Conservation (phyloP, 345 rosid species). For the Streptanthus diversifolius region DNA sequence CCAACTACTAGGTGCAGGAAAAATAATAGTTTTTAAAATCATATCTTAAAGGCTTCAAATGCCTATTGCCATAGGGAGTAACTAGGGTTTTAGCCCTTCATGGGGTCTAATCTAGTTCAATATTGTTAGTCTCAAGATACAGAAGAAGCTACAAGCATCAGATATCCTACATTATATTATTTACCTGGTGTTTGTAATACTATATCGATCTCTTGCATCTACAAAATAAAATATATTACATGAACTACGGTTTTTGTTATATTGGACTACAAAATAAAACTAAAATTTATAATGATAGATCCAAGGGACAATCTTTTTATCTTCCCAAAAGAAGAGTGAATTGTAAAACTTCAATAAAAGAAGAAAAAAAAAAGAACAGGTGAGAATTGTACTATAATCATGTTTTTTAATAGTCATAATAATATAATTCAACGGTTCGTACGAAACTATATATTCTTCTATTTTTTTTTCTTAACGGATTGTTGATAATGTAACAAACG, state of each 20-base stretch:
- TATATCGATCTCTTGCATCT: neutral
- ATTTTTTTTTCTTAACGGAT: neutral
- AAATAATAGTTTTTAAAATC: neutral
- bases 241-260: conserved; percentile 11
- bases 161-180: neutral
- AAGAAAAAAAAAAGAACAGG: too few relatives aligned
- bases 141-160: conserved; percentile 21
- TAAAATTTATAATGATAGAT: neutral
- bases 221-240: neutral
- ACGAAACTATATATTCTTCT: neutral
- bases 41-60: neutral
- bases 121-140: conserved; percentile 24
- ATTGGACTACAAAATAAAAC: neutral
- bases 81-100: conserved; percentile 13
- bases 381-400: too few relatives aligned
- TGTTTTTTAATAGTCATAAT: too few relatives aligned
- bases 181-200: neutral
- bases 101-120: conserved; percentile 21
- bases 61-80: neutral
- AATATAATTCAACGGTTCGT: neutral
- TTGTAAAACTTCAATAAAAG: too few relatives aligned
- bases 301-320: neutral
- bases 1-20: neutral
- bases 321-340: neutral
- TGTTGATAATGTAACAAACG: neutral